phyloP scores from a whole-genome alignment of 2,329 filamentous ascomycete species.

The Dothiorella sarmentorum region DNA sequence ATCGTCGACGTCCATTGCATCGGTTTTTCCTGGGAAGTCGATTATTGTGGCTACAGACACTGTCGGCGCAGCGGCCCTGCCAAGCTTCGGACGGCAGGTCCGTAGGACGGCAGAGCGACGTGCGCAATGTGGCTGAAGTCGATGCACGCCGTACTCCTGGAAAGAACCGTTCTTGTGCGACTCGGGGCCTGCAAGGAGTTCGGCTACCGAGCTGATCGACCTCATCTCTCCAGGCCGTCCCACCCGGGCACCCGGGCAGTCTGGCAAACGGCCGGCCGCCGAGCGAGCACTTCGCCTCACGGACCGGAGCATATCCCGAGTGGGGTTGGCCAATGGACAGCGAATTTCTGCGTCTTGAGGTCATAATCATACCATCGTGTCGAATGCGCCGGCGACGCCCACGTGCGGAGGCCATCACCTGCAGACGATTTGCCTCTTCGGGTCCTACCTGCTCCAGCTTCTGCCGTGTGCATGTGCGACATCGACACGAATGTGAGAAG shows the following conservation, averaged over 20 bases:
- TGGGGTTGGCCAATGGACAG: neutral
- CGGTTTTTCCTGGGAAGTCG: neutral
- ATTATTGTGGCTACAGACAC: neutral
- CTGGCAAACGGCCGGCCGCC: neutral
- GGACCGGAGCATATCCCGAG: constrained; percentile 2
- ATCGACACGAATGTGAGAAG: neutral
- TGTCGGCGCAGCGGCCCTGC: constrained; percentile 1
- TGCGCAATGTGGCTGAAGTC: constrained; percentile 1
- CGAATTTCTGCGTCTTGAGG: constrained; percentile 3
- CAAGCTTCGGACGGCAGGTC: constrained; percentile 10
- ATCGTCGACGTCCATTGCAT: neutral
- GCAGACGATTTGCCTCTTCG: neutral
- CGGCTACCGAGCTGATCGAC: constrained; percentile 1
- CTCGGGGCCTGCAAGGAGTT: constrained; percentile 4
- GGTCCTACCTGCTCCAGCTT: neutral
- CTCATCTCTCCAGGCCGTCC: neutral
- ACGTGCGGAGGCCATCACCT: neutral
- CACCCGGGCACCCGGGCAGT: neutral
- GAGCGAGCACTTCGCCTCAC: neutral
- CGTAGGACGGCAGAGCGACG: constrained; percentile 4
- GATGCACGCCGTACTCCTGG: neutral
- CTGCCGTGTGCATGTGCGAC: neutral
- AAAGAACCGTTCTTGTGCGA: constrained; percentile 3
- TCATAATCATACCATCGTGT: neutral
- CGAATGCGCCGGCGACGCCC: neutral